These are phyloP conservation scores for Paecilomyces dactylethromorphus DNA, from an alignment of 2,329 filamentous ascomycete genomes.

Conservation along the genomic window DNA sequence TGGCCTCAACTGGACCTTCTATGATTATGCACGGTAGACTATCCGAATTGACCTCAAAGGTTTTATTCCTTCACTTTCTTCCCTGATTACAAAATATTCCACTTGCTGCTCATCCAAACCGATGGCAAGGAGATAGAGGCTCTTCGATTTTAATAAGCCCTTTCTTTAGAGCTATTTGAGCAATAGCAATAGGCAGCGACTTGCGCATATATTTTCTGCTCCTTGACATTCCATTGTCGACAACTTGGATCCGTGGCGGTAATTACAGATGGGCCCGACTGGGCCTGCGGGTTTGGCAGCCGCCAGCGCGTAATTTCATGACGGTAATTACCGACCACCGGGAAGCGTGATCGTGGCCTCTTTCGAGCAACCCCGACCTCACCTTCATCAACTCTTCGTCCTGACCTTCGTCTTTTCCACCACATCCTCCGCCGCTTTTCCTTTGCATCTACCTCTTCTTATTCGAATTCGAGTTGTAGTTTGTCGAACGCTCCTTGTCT, in stretches of 20 bases:
- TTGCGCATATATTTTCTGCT: too few species aligned
- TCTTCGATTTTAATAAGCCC: not conserved
- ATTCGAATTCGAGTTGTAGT: not conserved
- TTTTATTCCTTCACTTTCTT: not conserved
- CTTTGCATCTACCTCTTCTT: not conserved
- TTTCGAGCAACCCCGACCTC: constrained; percentile 2
- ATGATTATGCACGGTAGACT: not conserved
- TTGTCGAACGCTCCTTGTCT: not conserved
- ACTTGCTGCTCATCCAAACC: not conserved
- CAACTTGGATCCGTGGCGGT: too few species aligned
- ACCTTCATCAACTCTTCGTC: not conserved
- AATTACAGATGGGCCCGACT: too few species aligned
- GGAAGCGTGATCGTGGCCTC: constrained; percentile 8
- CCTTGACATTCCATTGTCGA: too few species aligned
- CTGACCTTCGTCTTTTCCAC: not conserved
- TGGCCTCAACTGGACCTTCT: not conserved
- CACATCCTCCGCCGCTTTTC: not conserved
- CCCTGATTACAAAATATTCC: not conserved
- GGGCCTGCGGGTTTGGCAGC: too few species aligned
- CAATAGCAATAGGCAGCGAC: too few species aligned
- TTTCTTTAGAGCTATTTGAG: too few species aligned
- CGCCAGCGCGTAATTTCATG: not conserved
- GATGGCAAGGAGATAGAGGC: not conserved
- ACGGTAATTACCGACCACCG: not conserved
- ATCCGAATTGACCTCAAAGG: not conserved